phyloP scores from a whole-genome alignment of 352 stramenopile genomes.

The Aphanomyces stellatus region DNA sequence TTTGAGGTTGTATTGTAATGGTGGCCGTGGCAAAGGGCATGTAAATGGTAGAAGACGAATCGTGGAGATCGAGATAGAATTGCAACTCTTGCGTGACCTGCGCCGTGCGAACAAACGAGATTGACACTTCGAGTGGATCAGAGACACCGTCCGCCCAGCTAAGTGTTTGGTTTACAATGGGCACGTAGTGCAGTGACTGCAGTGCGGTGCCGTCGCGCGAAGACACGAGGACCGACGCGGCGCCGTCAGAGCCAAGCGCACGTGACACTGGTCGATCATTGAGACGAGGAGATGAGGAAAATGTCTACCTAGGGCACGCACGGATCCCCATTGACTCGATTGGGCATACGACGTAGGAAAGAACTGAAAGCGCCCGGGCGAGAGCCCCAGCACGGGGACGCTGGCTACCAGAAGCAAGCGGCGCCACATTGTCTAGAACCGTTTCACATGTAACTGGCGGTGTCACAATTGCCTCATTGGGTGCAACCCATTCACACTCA shows the following conservation, averaged over 20 bases:
- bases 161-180: constrained; percentile 26
- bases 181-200: constrained; percentile 40
- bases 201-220: constrained; percentile 40
- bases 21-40: neutral
- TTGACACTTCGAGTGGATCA: constrained; percentile 38
- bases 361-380: neutral
- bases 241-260: constrained; percentile 40
- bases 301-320: neutral
- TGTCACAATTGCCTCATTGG: no score
- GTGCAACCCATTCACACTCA: no score
- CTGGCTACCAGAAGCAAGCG: no score
- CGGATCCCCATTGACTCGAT: neutral
- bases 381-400: no score
- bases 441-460: no score
- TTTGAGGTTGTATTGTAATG: constrained; percentile 11
- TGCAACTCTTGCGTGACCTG: neutral
- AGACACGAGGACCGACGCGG: constrained; percentile 32
- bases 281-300: neutral
- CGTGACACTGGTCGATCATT: constrained; percentile 32
- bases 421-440: no score
- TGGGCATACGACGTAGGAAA: neutral
- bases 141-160: constrained; percentile 44
- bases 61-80: neutral
- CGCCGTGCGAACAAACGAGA: constrained; percentile 23
- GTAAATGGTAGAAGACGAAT: neutral